Evolutionary conservation across 164 flowering plant genomes (phyloP).

Genomic region (Berberis thunbergii): DNA sequence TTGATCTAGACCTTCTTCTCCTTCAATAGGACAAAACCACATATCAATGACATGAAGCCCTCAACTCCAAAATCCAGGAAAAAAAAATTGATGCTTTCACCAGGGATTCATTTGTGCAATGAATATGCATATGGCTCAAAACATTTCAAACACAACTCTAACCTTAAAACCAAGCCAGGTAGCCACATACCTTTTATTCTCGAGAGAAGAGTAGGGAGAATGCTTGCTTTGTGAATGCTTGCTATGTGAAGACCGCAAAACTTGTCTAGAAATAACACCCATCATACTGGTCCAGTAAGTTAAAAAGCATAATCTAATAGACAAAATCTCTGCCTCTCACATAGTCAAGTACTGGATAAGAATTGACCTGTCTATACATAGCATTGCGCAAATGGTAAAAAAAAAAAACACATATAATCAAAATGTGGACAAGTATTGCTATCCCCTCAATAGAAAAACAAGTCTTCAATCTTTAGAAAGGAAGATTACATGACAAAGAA

Average conservation of each 20-base stretch:
- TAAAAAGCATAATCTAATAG: slow-evolving; percentile 18
- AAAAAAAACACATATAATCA: not conserved
- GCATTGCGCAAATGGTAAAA: slow-evolving; percentile 14
- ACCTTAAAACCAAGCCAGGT: slow-evolving; percentile 4
- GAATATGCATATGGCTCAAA: slow-evolving; percentile 9
- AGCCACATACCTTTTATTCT: slow-evolving; percentile 58
- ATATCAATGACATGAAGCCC: slow-evolving; percentile 5
- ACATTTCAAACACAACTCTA: slow-evolving; percentile 14
- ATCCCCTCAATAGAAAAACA: too few relatives aligned
- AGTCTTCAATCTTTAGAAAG: too few relatives aligned
- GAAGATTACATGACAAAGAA: slow-evolving; percentile 3
- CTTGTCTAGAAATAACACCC: slow-evolving; percentile 87
- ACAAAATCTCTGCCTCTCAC: slow-evolving; percentile 23
- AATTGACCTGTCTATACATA: slow-evolving; percentile 12
- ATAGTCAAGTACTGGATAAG: slow-evolving; percentile 11
- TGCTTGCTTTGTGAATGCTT: slow-evolving; percentile 98
- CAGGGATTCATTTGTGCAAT: slow-evolving; percentile 24
- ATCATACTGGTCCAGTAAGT: slow-evolving; percentile 68
- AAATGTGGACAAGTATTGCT: too few relatives aligned
- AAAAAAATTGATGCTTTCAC: slow-evolving; percentile 22
- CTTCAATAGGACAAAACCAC: slow-evolving; percentile 34
- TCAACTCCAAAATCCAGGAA: not conserved
- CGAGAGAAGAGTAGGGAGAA: slow-evolving; percentile 95
- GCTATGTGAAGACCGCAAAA: slow-evolving; percentile 96
- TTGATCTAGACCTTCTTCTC: slow-evolving; percentile 68